Conservation (phyloP, 805 yeast genomes). For the Spathaspora girioi region DNA sequence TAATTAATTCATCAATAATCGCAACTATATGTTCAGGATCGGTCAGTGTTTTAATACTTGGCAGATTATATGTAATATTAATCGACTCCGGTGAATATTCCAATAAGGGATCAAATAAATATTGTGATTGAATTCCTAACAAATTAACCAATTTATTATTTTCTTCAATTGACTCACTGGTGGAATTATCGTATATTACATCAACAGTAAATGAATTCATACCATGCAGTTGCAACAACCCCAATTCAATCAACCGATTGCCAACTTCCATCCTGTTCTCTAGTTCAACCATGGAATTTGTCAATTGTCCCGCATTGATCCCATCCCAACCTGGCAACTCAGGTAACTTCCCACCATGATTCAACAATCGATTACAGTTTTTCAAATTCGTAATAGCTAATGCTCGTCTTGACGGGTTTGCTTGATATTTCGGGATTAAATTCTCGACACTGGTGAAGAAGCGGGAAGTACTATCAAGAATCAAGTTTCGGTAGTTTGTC, state of each 20-base stretch:
- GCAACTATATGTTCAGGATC: slow-evolving; percentile 32
- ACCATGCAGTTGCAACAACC: slow-evolving; percentile 51
- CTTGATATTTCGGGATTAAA: slow-evolving; percentile 44
- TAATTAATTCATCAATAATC: slow-evolving; percentile 62
- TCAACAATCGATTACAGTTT: slow-evolving; percentile 57
- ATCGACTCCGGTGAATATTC: slow-evolving; percentile 92
- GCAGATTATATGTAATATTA: slow-evolving; percentile 65
- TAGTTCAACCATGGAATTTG: slow-evolving; percentile 59
- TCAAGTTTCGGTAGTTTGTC: slow-evolving; percentile 53
- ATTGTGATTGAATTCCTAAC: slow-evolving; percentile 84
- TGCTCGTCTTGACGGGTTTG: slow-evolving; percentile 64
- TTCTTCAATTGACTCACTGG: slow-evolving; percentile 40
- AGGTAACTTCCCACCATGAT: slow-evolving; percentile 41
- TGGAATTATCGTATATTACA: slow-evolving; percentile 56
- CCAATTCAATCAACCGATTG: slow-evolving; percentile 47
- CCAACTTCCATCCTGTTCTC: slow-evolving; percentile 53
- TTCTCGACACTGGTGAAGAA: slow-evolving; percentile 80
- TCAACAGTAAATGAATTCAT: slow-evolving; percentile 61
- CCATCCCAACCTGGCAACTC: slow-evolving; percentile 52
- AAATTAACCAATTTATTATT: slow-evolving; percentile 75
- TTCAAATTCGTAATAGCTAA: slow-evolving; percentile 72
- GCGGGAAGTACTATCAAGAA: slow-evolving; percentile 56
- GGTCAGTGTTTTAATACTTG: slow-evolving; percentile 21
- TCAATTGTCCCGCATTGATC: slow-evolving; percentile 77
- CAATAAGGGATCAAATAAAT: slow-evolving; percentile 80